A percentile compares a stretch with the other conserved stretches of the same genome.
Conservation (phyloP, 2,329 filamentous ascomycete species). For the Sarocladiaceae sp. region DNA sequence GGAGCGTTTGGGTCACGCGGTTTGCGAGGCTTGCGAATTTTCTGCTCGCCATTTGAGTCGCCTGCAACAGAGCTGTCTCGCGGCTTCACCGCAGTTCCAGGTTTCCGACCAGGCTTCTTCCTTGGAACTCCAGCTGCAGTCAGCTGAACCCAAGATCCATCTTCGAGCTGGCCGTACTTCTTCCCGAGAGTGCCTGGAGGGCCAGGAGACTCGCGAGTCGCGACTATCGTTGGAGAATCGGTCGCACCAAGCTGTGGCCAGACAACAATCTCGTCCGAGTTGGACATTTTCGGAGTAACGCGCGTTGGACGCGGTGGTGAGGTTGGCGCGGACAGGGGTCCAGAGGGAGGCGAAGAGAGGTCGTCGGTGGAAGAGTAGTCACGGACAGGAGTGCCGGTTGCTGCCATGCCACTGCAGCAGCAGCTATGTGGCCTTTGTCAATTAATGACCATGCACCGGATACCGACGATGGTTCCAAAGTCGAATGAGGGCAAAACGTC, state of each 20-base stretch:
- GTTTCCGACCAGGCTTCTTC: constrained; percentile 63
- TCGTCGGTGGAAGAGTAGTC: constrained; percentile 45
- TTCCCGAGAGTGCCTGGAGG: constrained; percentile 22
- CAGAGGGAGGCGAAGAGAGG: constrained; percentile 49
- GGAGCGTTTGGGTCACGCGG: constrained; percentile 56
- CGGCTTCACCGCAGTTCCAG: constrained; percentile 49
- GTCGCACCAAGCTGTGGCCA: constrained; percentile 17
- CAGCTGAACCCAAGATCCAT: constrained; percentile 41
- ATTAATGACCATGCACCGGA: not conserved
- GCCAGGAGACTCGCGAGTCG: constrained; percentile 13
- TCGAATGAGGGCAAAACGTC: not conserved
- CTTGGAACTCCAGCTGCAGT: constrained; percentile 55
- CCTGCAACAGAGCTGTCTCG: constrained; percentile 24
- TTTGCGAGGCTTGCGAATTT: constrained; percentile 51
- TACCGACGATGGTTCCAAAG: not conserved
- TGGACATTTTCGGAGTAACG: constrained; percentile 21
- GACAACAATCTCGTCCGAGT: constrained; percentile 48
- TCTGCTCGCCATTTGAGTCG: constrained; percentile 32
- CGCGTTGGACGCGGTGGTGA: constrained; percentile 36
- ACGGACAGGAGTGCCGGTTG: constrained; percentile 27
- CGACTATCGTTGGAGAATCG: constrained; percentile 16
- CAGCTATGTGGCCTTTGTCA: not conserved
- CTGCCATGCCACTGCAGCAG: constrained; percentile 20
- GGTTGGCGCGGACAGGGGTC: constrained; percentile 43
- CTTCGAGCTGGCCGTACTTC: constrained; percentile 30